Conservation (phyloP, 768 basidiomycete genomes). For the Cystofilobasidium capitatum region DNA sequence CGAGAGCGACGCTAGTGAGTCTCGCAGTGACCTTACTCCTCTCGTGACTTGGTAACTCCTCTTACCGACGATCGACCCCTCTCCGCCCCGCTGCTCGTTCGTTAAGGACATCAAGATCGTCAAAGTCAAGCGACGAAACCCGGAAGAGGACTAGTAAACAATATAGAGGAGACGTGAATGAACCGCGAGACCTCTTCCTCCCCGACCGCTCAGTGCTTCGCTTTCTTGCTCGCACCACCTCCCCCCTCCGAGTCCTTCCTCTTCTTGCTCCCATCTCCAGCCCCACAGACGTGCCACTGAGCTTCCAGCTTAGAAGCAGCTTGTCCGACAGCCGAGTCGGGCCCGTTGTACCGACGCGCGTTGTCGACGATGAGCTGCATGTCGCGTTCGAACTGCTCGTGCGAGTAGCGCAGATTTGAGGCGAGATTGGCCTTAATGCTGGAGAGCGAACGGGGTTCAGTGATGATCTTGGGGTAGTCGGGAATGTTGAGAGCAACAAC, state of each 20-base stretch:
- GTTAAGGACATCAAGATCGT: constrained; percentile 5
- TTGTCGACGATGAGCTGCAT: constrained; percentile 26
- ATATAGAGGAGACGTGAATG: too few relatives aligned
- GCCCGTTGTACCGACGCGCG: constrained; percentile 23
- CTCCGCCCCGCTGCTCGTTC: too few relatives aligned
- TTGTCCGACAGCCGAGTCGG: constrained; percentile 18
- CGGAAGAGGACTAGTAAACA: too few relatives aligned
- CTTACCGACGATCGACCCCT: too few relatives aligned
- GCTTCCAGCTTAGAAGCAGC: constrained; percentile 13
- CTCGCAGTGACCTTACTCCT: too few relatives aligned
- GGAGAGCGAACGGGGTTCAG: constrained; percentile 20
- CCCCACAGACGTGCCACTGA: constrained; percentile 12
- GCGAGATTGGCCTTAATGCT: constrained; percentile 19
- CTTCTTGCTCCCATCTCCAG: neutral
- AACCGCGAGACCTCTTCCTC: neutral
- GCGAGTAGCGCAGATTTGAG: constrained; percentile 8
- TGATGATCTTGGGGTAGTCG: constrained; percentile 20
- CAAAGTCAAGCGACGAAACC: too few relatives aligned
- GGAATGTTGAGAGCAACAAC: constrained; percentile 21
- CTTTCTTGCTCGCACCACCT: neutral
- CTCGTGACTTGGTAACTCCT: too few relatives aligned
- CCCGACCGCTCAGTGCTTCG: constrained; percentile 8
- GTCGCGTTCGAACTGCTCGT: constrained; percentile 21
- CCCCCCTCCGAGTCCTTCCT: constrained; percentile 1
- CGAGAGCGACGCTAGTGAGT: too few relatives aligned